Base-by-base conservation (phyloP, 805 yeast species). In the Lipomyces sp. region DNA sequence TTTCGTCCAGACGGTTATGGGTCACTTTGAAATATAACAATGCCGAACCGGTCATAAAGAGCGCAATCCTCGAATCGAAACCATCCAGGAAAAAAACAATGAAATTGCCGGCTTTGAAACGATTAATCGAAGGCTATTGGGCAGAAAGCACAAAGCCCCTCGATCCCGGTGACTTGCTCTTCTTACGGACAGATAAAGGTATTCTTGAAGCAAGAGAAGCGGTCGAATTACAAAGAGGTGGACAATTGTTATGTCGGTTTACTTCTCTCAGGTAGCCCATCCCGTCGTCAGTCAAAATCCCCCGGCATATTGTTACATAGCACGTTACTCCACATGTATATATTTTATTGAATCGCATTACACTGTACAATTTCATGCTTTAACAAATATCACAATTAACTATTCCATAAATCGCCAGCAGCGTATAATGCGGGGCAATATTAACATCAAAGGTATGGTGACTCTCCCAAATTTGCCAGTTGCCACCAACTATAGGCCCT, bases 1-100 rank as follows among this genome's bases (percentile, higher is more conserved):
- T 95, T 37, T 79, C 96, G 24, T 84, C 93, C 0, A 86, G 98
- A 75, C 84, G 96, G 72, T 83, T 95, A 60, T 95, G 99, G 99
- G 77, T 95, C 29, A 96, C 93, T 1, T 81, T 95, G 76, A 95
- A 95, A 77, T 95, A 95, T 77, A 86, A 94, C 75, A 86, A 91
- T 70, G 86, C 88, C 74, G 81, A 83, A 71, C 89, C 97, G 0
- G 96, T 95, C 18, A 81, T 95, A 69, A 83, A 86, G 71, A 84
- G 86, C 63, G 85, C 92, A 73, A 82, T 85, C 37, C 81, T 94
- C 72, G 86, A 95, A 37, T 89, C 95, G 56, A 92, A 89, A 74
- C 98, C 99, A 51, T 90, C 88, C 74, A 84, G 94, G 75, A 84
- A 88, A 75, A 89, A 93, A 29, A 78, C 82, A 70, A 85, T 92